These are phyloP conservation scores for Eragrostis tef DNA, from an alignment of 202 grass and related monocot species.

Conservation along the genomic window DNA sequence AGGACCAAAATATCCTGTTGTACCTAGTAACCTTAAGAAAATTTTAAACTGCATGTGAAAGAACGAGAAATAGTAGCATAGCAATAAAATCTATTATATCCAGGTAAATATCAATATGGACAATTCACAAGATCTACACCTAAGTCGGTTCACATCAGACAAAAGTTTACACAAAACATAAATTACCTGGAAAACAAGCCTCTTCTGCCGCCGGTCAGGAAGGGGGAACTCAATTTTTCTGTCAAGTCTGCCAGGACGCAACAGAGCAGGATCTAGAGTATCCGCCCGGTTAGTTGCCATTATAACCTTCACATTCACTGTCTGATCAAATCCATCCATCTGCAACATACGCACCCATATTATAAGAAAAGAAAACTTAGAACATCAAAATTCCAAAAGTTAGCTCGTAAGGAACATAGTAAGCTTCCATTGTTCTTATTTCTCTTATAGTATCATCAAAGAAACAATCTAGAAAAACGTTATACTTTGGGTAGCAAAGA, in stretches of 20 bases:
- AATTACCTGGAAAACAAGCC: conserved; percentile 89
- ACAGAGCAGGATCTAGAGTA: conserved; percentile 85
- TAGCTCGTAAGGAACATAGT: not conserved
- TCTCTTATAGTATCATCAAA: not conserved
- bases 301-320: conserved; percentile 95
- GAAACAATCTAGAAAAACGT: not conserved
- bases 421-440: not conserved
- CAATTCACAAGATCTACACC: not conserved
- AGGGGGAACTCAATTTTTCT: conserved; percentile 95
- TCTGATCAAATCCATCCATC: conserved; percentile 99
- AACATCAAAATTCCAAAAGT: not conserved
- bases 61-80: conserved; percentile 8
- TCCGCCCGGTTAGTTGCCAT: conserved; percentile 93
- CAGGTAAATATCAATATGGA: not conserved
- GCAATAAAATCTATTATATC: not conserved
- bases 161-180: conserved; percentile 2
- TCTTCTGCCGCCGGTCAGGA: conserved; percentile 85
- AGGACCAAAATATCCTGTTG: not conserved
- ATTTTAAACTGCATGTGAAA: not conserved
- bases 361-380: not conserved
- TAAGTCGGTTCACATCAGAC: not conserved
- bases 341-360: conserved; percentile 34
- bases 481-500: not conserved
- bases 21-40: conserved; percentile 4
- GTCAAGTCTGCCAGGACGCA: conserved; percentile 88